Evolutionary conservation across 192 early-diverging fungal genomes (phyloP), one percentile per base, ranked within the genome.

Genomic region (Allomyces macrogynus): DNA sequence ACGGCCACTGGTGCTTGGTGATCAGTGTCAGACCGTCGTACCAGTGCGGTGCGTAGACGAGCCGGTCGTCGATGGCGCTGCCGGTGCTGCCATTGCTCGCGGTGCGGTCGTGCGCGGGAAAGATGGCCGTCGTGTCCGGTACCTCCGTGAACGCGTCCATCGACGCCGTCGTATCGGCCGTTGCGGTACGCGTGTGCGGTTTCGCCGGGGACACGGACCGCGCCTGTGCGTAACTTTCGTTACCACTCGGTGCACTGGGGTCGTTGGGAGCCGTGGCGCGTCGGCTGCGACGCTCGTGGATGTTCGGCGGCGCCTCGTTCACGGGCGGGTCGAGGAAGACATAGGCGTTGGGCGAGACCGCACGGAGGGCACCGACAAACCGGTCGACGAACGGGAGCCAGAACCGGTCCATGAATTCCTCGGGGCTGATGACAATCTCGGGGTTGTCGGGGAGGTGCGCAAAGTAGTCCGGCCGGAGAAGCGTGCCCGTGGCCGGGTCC

Each of bases 251-350:
- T 7, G 8, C 7, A 40, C 32, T 7, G 7, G 32, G 32, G 7
- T 40, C 32, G 32, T 40, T 40, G 32, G 32, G 32, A 7, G 32
- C 32, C 4, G 32, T 40, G 0, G 65, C 22, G 10, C 43, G 57
- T 2, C 57, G 70, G 18, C 68, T 65, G 0, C 73, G 62, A 16
- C 71, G 68, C 16, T 63, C 69, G 18, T 71, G 72, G 14, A 80
- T 65, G 22, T 71, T 66, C 12, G 81, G 77, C n/a, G 81, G 81
- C 7, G 70, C 66, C 43, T 75, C 73, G 16, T 77, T 70, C 20
- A 82, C 74, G 11, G 80, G 76, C 2, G 82, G 80, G 44, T 84
- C 79, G 44, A 84, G 66, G 67, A 84, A 81, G 11, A 84, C 70
- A 25, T 81, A 72, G 42, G 80, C 80, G 1, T 76, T 67, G 1